phyloP scores from a whole-genome alignment of 495 filamentous ascomycete genomes.

The Polyplosphaeria fusca region DNA sequence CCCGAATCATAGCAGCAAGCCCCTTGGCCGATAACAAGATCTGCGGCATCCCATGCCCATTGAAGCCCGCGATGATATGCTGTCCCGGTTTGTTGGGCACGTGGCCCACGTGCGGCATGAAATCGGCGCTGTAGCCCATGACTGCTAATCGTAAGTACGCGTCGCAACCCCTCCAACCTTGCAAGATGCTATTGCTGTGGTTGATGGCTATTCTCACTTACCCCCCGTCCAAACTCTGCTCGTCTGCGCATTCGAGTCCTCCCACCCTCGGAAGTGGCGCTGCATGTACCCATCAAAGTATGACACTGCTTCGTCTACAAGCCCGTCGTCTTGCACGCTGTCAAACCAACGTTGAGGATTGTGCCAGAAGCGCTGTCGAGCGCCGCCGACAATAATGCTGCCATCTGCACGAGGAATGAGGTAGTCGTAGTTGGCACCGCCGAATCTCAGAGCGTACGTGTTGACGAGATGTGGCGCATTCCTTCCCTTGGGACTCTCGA shows the following conservation, averaged over 20 bases:
- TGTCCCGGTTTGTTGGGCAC: conserved; percentile 46
- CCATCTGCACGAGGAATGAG: conserved; percentile 51
- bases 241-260: conserved; percentile 44
- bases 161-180: too few species aligned
- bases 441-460: conserved; percentile 29
- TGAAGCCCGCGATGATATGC: conserved; percentile 53
- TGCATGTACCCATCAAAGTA: conserved; percentile 53
- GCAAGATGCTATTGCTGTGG: too few species aligned
- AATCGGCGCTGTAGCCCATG: conserved; percentile 20
- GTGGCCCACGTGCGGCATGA: conserved; percentile 47
- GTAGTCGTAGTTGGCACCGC: conserved; percentile 44
- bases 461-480: conserved; percentile 5
- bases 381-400: conserved; percentile 55
- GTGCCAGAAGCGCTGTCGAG: conserved; percentile 38
- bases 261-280: conserved; percentile 50
- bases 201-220: too few species aligned
- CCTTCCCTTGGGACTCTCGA: conserved; percentile 48
- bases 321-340: conserved; percentile 49
- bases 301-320: conserved; percentile 36
- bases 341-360: conserved; percentile 48
- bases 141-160: too few species aligned
- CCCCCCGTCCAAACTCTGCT: conserved; percentile 55
- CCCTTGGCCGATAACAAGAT: conserved; percentile 47
- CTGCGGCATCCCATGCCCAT: conserved; percentile 55
- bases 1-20: conserved; percentile 52